Evolutionary conservation across 768 basidiomycete genomes (phyloP), one percentile per base, ranked within the genome.

Genomic region (Mycena leptocephala): DNA sequence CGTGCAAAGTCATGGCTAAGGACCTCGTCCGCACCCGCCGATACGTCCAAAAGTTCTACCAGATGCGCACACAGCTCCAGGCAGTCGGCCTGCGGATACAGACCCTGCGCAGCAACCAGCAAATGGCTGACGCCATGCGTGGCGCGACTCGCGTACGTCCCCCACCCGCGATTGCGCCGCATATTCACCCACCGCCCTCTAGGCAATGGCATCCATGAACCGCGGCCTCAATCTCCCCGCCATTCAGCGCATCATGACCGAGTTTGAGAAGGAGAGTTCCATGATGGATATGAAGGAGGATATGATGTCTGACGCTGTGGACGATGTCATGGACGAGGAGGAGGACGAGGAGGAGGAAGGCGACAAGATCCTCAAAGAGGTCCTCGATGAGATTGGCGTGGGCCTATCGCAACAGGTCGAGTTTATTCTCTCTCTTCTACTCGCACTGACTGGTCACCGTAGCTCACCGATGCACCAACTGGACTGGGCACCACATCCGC

Each of bases 251-350:
- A 99, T 99, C 82, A 97, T 99, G 96, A 96, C 93, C 80, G 98
- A 99, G 58, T 99, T 99, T 81, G 98, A 99, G 88, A 95, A 93
- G 81, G 98, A 99, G 86, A 98, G 95, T 79, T 93, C 96, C 6
- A 96, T 94, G 86, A 99, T 99, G 98, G 98, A 99, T 86, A 99
- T 99, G 98, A 99, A 99, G 84, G 98, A 99, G 86, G 98, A 98
- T 84, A 99, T 99, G 96, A 99, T 99, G 98, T 96, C 95, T 26
- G 98, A 99, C 75, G 95, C 97, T 18, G 95, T 99, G 20, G 98
- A 99, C 85, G 98, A 99, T 80, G 97, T 95, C 62, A 98, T 99
- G 95, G 96, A 97, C 77, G 94, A 95, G 37, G 97, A 97, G 86
- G 97, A 97, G 80, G 98, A 98, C 64, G 98, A 99, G 85, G 98